phyloP scores from a whole-genome alignment of 2,329 filamentous ascomycete genomes.

The Neocucurbitaria cava region DNA sequence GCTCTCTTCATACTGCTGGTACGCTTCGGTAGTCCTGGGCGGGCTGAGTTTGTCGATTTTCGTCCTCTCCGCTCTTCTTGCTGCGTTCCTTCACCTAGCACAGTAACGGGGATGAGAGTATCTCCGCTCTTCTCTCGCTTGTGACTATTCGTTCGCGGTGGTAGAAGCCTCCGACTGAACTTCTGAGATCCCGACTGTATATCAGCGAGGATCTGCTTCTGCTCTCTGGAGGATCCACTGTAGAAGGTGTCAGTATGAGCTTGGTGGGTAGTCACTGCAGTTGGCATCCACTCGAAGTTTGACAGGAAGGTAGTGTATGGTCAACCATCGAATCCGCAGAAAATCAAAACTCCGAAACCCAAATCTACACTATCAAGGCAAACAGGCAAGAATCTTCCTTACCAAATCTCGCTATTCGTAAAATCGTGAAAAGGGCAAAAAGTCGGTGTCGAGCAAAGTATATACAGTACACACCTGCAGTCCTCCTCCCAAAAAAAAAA shows the following conservation, averaged over 20 bases:
- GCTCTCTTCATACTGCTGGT: slow-evolving; percentile 50
- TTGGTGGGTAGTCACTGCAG: slow-evolving; percentile 3
- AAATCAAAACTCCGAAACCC: background rate
- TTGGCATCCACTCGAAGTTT: slow-evolving; percentile 7
- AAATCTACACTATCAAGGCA: background rate
- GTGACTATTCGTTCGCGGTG: slow-evolving; percentile 26
- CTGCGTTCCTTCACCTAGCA: slow-evolving; percentile 31
- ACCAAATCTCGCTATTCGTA: slow-evolving; percentile 1
- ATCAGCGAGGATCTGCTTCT: slow-evolving; percentile 50
- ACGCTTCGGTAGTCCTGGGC: slow-evolving; percentile 46
- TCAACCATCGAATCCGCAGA: background rate
- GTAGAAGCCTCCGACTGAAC: slow-evolving; percentile 41
- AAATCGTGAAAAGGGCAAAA: background rate
- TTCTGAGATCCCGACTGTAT: slow-evolving; percentile 48
- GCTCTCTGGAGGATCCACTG: slow-evolving; percentile 45
- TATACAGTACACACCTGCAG: no score
- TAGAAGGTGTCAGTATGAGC: slow-evolving; percentile 12
- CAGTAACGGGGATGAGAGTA: slow-evolving; percentile 37
- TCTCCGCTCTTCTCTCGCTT: slow-evolving; percentile 33
- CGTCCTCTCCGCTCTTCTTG: slow-evolving; percentile 43
- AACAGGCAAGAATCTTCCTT: slow-evolving; percentile 5
- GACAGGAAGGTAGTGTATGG: background rate
- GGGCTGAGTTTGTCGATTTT: slow-evolving; percentile 37
- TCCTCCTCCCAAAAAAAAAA: slow-evolving; percentile 18
- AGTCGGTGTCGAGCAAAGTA: slow-evolving; percentile 9